Evolutionary conservation across 2,329 filamentous ascomycete species (phyloP).

Genomic region (Mollisiaceae sp.): DNA sequence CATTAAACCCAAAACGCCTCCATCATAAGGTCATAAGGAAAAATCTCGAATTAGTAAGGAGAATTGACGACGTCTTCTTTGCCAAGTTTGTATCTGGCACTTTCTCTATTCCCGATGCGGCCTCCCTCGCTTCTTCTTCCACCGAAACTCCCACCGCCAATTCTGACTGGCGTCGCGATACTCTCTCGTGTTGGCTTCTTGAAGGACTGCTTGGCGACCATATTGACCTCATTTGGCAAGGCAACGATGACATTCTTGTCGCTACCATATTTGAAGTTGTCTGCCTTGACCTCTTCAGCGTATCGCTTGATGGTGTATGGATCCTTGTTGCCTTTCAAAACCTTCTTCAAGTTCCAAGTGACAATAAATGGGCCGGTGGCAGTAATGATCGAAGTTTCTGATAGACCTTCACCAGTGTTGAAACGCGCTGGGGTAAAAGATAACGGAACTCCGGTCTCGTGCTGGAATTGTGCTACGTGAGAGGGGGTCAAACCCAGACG

Average conservation of each 20-base stretch:
- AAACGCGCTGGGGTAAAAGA: slow-evolving; percentile 92
- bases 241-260: slow-evolving; percentile 99
- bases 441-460: slow-evolving; percentile 88
- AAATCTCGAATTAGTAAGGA: slow-evolving; percentile 51
- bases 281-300: slow-evolving; percentile 91
- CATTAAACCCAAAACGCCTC: slow-evolving; percentile 24
- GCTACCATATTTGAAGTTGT: slow-evolving; percentile 96
- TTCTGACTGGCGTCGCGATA: slow-evolving; percentile 65
- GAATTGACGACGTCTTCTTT: slow-evolving; percentile 84
- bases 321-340: slow-evolving; percentile 79
- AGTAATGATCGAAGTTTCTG: slow-evolving; percentile 94
- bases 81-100: slow-evolving; percentile 73
- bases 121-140: slow-evolving; percentile 53
- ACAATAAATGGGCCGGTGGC: slow-evolving; percentile 96
- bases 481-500: slow-evolving; percentile 87
- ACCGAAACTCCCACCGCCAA: slow-evolving; percentile 49
- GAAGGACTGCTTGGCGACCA: slow-evolving; percentile 86
- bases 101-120: slow-evolving; percentile 57
- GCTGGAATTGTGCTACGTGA: slow-evolving; percentile 95
- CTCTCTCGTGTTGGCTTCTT: slow-evolving; percentile 91
- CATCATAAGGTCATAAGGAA: slow-evolving; percentile 23
- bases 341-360: slow-evolving; percentile 94
- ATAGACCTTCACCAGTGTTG: slow-evolving; percentile 81
- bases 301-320: slow-evolving; percentile 98
- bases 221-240: slow-evolving; percentile 95